Base-by-base conservation (phyloP, 257 asterid species). In the Catharanthus roseus region DNA sequence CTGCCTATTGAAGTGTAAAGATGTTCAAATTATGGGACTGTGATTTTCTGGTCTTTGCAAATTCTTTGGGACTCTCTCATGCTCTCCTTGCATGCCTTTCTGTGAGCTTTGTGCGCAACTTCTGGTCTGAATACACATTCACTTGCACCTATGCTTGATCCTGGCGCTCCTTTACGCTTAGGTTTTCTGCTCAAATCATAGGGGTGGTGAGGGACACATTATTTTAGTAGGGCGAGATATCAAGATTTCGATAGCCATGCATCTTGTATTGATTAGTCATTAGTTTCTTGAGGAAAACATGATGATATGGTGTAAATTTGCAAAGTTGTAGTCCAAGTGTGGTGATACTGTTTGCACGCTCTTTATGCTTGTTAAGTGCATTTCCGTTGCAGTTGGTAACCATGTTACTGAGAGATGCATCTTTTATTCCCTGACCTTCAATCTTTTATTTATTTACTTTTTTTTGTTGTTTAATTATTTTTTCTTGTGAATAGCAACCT, bases 401-500 rank as follows among this genome's bases (percentile, higher is more conserved):
- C 44, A 16, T 68, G n/a, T 67, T 50, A 18, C 23, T 50, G 15
- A 64, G 51, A 21, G 26, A 61, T 36, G 61, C 77, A 54, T 41
- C 36, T 29, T 3, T 38, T 67, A 31, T 41, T 57, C 44, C 11
- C 18, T 0, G 12, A 15, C 31, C 23, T 60, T 56, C 29, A 54
- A 3, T 60, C 65, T 29, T n/a, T 3, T 23, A 56, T 31, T 34
- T 65, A 4, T 21, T 19, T 34, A 38, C n/a, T n/a, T n/a, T n/a
- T n/a, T n/a, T n/a, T n/a, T n/a, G n/a, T n/a, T n/a, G n/a, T 38
- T 38, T 38, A 38, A 38, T 38, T 15, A 15, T 0, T 18, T 62
- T 67, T 39, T 65, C 69, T 44, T 62, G 39, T 82, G 72, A 56
- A 60, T 84, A 93, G 99, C 87, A 89, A 88, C 99, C 99, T 63